Percentiles rank a stretch among this genome's conserved stretches.
These are phyloP conservation scores for Daedaleopsis sinensis DNA, from an alignment of 768 basidiomycete genomes.

Conservation along the genomic window DNA sequence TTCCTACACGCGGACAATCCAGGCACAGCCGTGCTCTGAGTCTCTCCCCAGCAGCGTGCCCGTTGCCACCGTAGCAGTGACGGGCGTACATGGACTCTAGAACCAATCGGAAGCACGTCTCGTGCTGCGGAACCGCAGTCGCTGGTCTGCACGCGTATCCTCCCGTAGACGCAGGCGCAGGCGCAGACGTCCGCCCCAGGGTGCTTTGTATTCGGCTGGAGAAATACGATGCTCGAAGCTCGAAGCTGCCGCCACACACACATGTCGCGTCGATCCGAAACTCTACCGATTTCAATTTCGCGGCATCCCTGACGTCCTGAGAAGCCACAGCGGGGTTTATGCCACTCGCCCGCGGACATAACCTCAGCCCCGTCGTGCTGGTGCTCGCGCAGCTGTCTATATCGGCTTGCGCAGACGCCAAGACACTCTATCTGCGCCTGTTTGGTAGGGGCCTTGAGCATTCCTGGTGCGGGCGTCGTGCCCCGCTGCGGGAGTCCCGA, in stretches of 20 bases:
- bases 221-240: too few species aligned
- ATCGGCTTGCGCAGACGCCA: neutral
- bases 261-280: neutral
- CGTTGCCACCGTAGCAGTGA: neutral
- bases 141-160: too few species aligned
- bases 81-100: too few species aligned
- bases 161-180: too few species aligned
- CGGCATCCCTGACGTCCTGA: neutral
- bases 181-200: too few species aligned
- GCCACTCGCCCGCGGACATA: conserved; percentile 1
- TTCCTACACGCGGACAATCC: neutral
- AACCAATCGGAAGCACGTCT: too few species aligned
- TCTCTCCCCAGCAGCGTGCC: neutral
- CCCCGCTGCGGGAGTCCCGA: neutral
- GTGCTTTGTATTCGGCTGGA: too few species aligned
- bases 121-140: too few species aligned
- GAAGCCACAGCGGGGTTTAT: neutral
- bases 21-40: neutral
- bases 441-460: neutral
- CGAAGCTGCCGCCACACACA: neutral
- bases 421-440: neutral
- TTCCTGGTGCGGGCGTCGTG: neutral
- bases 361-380: neutral
- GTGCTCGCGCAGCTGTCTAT: neutral
- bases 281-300: neutral